Percentiles rank a stretch among this genome's conserved stretches.
Evolutionary conservation across 352 stramenopile genomes (phyloP).

Genomic region (Globisporangium middletonii): DNA sequence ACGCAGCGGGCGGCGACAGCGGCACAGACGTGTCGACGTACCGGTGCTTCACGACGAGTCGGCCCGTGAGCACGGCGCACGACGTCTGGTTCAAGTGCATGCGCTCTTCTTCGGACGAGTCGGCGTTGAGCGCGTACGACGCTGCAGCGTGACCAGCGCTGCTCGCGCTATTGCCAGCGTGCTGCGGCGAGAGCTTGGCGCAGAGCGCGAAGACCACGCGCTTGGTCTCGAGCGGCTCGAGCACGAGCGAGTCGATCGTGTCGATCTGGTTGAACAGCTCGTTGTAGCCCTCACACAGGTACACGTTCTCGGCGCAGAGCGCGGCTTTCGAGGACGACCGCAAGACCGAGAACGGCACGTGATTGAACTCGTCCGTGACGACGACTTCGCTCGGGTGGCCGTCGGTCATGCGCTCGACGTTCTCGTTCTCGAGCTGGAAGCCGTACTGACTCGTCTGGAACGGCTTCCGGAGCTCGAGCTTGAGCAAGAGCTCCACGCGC

Average conservation of each 20-base stretch:
- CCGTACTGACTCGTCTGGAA: conserved; percentile 69
- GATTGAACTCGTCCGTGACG: conserved; percentile 63
- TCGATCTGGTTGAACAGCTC: conserved; percentile 88
- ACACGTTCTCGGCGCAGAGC: conserved; percentile 71
- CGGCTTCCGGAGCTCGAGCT: conserved; percentile 71
- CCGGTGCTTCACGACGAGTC: conserved; percentile 49
- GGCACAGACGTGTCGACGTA: conserved; percentile 12
- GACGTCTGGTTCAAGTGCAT: conserved; percentile 81
- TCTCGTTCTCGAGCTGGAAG: conserved; percentile 89
- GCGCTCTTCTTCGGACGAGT: conserved; percentile 83
- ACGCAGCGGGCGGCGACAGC: neutral
- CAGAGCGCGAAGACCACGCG: conserved; percentile 72
- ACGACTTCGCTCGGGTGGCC: conserved; percentile 19
- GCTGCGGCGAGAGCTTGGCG: conserved; percentile 42
- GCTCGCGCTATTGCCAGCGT: conserved; percentile 10
- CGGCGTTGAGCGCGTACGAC: conserved; percentile 20
- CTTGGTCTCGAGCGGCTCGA: conserved; percentile 66
- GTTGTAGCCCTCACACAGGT: conserved; percentile 84
- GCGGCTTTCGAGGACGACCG: conserved; percentile 60
- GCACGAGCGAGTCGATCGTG: conserved; percentile 46
- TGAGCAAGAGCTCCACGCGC: conserved; percentile 53
- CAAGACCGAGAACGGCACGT: conserved; percentile 65
- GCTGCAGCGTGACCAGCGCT: conserved; percentile 8
- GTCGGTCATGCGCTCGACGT: conserved; percentile 49
- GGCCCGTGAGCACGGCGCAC: conserved; percentile 61